Conservation (phyloP, 768 basidiomycete genomes). For the Russula dissimulans region DNA sequence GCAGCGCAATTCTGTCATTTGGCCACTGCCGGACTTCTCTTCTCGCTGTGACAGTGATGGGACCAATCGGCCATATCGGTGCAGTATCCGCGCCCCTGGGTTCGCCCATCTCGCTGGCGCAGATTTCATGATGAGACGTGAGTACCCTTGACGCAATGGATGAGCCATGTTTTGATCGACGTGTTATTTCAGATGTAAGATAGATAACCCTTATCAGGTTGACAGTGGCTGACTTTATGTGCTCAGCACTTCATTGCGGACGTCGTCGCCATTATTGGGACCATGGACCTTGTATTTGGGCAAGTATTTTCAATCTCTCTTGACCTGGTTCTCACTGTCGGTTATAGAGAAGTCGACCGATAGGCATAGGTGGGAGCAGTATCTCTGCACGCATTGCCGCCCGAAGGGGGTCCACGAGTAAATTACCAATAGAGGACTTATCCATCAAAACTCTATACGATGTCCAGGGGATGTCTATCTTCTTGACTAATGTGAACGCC, state of each 20-base stretch:
- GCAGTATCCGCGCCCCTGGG: conserved; percentile 94
- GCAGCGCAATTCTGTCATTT: conserved; percentile 24
- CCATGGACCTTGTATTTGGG: conserved; percentile 98
- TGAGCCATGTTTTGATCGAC: conserved; percentile 5
- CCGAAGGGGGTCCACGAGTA: background rate
- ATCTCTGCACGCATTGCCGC: background rate
- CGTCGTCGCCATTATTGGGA: conserved; percentile 94
- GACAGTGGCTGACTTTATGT: conserved; percentile 13
- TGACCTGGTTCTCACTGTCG: background rate
- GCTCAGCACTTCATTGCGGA: conserved; percentile 82
- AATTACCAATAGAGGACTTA: background rate
- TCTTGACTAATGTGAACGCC: conserved; percentile 63
- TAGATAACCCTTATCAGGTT: conserved; percentile 21
- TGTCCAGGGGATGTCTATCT: conserved; percentile 67
- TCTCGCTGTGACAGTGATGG: conserved; percentile 55
- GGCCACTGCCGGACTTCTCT: background rate
- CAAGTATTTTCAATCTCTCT: conserved; percentile 34
- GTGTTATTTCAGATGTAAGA: conserved; percentile 23
- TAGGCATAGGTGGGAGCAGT: conserved; percentile 29
- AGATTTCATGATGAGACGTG: conserved; percentile 97
- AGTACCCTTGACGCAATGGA: conserved; percentile 26
- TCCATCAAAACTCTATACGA: conserved; percentile 36
- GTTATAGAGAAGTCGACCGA: conserved; percentile 38
- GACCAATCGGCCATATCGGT: conserved; percentile 90
- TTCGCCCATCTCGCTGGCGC: conserved; percentile 93